phyloP scores from a whole-genome alignment of 148 eudicot species.

The Rhododendron molle region DNA sequence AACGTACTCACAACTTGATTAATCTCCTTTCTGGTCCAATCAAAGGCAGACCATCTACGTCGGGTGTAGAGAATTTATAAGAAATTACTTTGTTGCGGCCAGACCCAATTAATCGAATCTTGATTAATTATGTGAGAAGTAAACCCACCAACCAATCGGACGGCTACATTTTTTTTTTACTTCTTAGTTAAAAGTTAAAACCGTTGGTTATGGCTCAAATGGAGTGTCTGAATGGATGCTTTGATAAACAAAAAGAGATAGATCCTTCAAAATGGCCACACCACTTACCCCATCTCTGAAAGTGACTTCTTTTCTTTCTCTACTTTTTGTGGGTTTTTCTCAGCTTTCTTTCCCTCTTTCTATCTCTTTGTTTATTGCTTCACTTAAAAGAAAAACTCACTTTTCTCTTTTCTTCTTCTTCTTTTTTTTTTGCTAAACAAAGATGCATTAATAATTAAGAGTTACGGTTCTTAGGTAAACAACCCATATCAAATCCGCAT shows the following conservation, averaged over 20 bases:
- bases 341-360: neutral
- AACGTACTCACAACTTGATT: no score
- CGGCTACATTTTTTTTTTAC: neutral
- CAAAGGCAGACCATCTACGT: no score
- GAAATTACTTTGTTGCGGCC: no score
- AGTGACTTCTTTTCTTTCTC: conserved; percentile 20
- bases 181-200: neutral
- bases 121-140: no score
- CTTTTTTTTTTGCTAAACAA: no score
- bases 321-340: conserved; percentile 11
- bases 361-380: conserved; percentile 31
- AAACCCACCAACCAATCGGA: no score
- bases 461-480: no score
- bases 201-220: neutral
- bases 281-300: conserved; percentile 23
- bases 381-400: conserved; percentile 20
- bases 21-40: no score
- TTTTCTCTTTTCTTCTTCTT: neutral
- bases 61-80: no score
- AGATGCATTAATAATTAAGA: no score
- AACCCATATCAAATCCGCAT: no score
- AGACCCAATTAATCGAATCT: no score
- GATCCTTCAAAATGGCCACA: conserved; percentile 33
- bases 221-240: conserved; percentile 16
- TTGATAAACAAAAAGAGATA: neutral